These are phyloP conservation scores for Kockiozyma suomiensis DNA, from an alignment of 805 yeast genomes.

Conservation along the genomic window DNA sequence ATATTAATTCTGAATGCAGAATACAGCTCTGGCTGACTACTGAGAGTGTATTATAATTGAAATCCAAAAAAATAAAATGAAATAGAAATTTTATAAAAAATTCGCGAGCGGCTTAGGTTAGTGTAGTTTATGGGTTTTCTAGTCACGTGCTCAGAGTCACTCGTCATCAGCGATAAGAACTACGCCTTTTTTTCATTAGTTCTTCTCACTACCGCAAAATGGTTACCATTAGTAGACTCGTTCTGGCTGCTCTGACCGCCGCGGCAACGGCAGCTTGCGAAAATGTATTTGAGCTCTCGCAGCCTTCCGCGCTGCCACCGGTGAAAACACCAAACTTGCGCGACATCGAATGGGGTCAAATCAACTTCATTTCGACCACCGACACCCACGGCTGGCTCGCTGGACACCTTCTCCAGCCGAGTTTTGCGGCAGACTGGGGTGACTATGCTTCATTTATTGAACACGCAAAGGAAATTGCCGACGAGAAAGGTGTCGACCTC, in stretches of 20 bases:
- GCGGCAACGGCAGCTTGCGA: constrained; percentile 8
- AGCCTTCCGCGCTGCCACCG: constrained; percentile 43
- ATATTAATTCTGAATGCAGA: too few relatives aligned
- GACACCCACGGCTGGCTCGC: constrained; percentile 97
- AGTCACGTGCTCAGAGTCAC: neutral
- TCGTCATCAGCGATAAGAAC: too few relatives aligned
- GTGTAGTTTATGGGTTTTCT: neutral
- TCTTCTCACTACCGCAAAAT: neutral
- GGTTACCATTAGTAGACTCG: neutral
- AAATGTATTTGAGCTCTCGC: constrained; percentile 35
- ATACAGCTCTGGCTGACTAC: too few relatives aligned
- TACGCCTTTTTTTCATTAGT: too few relatives aligned
- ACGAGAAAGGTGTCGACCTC: constrained; percentile 58
- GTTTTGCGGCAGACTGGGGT: constrained; percentile 89
- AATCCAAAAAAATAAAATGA: neutral
- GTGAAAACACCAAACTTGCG: constrained; percentile 49
- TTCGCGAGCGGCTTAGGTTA: neutral
- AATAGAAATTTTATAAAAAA: neutral
- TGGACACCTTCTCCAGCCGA: constrained; percentile 79
- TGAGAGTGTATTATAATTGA: too few relatives aligned
- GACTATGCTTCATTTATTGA: constrained; percentile 73
- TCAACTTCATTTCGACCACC: constrained; percentile 90
- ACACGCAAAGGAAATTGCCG: constrained; percentile 53
- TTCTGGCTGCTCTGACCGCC: neutral
- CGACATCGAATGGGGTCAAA: constrained; percentile 64